Base-by-base conservation (phyloP, 2,329 filamentous ascomycete genomes). In the Sporothrix dimorphospora region DNA sequence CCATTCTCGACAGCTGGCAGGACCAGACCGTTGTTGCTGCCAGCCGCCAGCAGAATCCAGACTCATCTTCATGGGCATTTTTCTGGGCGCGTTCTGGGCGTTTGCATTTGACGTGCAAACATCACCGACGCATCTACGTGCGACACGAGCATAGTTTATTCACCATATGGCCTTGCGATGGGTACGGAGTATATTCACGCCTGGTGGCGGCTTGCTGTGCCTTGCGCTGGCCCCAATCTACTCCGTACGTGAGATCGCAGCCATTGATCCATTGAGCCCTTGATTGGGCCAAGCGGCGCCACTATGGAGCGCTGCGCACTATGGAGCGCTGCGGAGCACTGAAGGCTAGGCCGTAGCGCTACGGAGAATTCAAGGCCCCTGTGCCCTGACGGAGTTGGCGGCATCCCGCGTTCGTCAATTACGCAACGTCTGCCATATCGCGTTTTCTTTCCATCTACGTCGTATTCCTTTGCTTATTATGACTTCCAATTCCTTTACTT, bases 381-480 rank as follows among this genome's bases (percentile, higher is more conserved):
- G 55, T 30, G 53, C 14, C 45, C 45, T 55, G 30, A 61, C 40
- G 55, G 55, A 61, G 55, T 34, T 27, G 49, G 49, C 53, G 53
- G 9, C 30, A 21, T 61, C 30, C 34, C 34, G 19, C 57, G 5
- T 40, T 61, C 12, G 6, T 61, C 57, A 21, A 38, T 40, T 40
- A 19, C 57, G 38, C 55, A 14, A 47, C 14, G 42, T 6, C 19
- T 19, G 11, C 12, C 42, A 47, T 47, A 16, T 47, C 16, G 14
- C 12, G 12, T 16, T 47, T 16, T 47, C 19, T 16, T 47, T 19
- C 42, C 12, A 47, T 34, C 53, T 34, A 27, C 16, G 30, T 57
- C 16, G 34, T 4, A 40, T 63, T 63, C 19, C 57, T 63, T 21
- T 57, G 19, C 34, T 63, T 63, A 42, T 11, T 47, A 1, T 47